Evolutionary conservation across 805 yeast genomes (phyloP).

Genomic region (Brettanomyces bruxellensis): DNA sequence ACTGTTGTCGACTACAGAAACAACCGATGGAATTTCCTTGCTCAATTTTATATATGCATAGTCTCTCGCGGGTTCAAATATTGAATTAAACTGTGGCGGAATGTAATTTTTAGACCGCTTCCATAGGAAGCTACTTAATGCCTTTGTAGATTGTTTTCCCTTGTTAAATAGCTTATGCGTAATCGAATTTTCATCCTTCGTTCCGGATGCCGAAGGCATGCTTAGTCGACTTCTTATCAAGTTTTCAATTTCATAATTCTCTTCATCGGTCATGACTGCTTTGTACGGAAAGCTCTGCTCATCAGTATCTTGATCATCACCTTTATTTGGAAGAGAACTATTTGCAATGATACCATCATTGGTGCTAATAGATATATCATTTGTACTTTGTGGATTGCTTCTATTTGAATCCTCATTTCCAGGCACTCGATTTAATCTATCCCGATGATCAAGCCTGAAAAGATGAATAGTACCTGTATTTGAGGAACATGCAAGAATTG

Average conservation of each 20-base stretch:
- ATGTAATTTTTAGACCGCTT: constrained; percentile 34
- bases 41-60: constrained; percentile 76
- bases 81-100: constrained; percentile 71
- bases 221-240: constrained; percentile 15
- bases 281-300: constrained; percentile 10
- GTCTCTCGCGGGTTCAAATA: constrained; percentile 83
- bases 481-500: constrained; percentile 71
- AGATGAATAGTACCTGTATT: constrained; percentile 91
- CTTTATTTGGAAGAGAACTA: neutral
- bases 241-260: constrained; percentile 21
- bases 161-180: constrained; percentile 5
- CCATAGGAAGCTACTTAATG: constrained; percentile 21
- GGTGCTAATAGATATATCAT: neutral
- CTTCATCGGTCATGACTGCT: constrained; percentile 18
- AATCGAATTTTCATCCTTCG: neutral
- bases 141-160: constrained; percentile 15
- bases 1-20: constrained; percentile 32
- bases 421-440: neutral
- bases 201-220: constrained; percentile 2
- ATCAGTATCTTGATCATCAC: neutral
- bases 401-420: neutral
- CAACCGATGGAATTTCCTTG: constrained; percentile 17
- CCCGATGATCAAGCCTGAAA: constrained; percentile 30
- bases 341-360: neutral
- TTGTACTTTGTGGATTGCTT: neutral